Percentiles rank a stretch among this genome's conserved stretches.
These are phyloP conservation scores for Mrakia gelida DNA, from an alignment of 768 basidiomycete species.

Conservation along the genomic window DNA sequence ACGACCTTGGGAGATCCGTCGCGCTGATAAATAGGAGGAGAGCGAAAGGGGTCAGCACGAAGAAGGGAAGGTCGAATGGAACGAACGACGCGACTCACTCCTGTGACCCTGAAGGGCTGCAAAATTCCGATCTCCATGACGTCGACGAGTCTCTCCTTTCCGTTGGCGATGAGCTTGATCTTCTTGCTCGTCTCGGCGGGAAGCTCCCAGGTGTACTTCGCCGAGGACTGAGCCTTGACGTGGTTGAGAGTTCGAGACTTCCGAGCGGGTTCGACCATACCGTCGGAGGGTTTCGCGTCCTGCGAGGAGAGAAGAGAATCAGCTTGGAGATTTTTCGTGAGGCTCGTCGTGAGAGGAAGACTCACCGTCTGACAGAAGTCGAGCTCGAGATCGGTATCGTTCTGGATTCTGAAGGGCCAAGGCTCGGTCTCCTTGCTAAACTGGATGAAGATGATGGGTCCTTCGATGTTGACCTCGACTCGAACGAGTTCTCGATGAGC, in stretches of 20 bases:
- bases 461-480: slow-evolving; percentile 74
- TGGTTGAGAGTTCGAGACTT: slow-evolving; percentile 34
- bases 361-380: slow-evolving; percentile 69
- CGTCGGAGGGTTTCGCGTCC: slow-evolving; percentile 20
- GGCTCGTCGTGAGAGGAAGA: neutral
- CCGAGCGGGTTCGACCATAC: slow-evolving; percentile 19
- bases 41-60: neutral
- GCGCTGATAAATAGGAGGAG: slow-evolving; percentile 39
- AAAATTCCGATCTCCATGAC: slow-evolving; percentile 94
- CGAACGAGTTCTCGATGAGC: slow-evolving; percentile 55
- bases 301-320: neutral
- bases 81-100: neutral
- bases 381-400: slow-evolving; percentile 70
- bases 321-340: neutral
- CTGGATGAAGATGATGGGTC: slow-evolving; percentile 82
- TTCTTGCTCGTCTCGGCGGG: slow-evolving; percentile 80
- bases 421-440: slow-evolving; percentile 60
- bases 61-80: slow-evolving; percentile 45
- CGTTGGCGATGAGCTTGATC: slow-evolving; percentile 61
- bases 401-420: slow-evolving; percentile 91
- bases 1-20: slow-evolving; percentile 48
- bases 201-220: slow-evolving; percentile 86
- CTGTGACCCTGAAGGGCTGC: slow-evolving; percentile 72
- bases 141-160: slow-evolving; percentile 65
- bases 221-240: slow-evolving; percentile 54